phyloP scores from a whole-genome alignment of 2,329 filamentous ascomycete species.

The Trichophyton equinum region DNA sequence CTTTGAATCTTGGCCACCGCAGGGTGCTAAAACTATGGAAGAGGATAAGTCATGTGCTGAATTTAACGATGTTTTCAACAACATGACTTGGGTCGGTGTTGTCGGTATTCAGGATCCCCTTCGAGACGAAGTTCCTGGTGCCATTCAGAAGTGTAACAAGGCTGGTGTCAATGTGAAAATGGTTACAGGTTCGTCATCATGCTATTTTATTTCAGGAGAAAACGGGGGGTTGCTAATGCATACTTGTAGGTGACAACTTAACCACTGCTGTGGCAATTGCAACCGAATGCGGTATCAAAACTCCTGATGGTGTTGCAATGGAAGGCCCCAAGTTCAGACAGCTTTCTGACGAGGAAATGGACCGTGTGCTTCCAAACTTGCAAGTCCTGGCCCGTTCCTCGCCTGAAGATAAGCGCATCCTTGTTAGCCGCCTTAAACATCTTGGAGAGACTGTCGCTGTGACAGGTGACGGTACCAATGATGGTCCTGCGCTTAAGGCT shows the following conservation, averaged over 20 bases:
- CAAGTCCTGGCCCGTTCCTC: slow-evolving; percentile 54
- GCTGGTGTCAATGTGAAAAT: slow-evolving; percentile 62
- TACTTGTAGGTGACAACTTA: slow-evolving; percentile 46
- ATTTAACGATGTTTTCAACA: slow-evolving; percentile 55
- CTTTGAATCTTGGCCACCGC: slow-evolving; percentile 56
- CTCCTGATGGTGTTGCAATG: slow-evolving; percentile 49
- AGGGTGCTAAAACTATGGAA: slow-evolving; percentile 41
- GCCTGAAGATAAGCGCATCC: slow-evolving; percentile 53
- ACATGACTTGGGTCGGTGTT: slow-evolving; percentile 61
- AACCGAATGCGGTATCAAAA: slow-evolving; percentile 57
- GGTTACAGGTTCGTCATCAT: slow-evolving; percentile 43
- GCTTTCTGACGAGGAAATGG: slow-evolving; percentile 47
- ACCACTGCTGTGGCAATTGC: slow-evolving; percentile 63
- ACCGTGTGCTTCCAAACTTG: slow-evolving; percentile 45
- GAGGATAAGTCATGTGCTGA: slow-evolving; percentile 51
- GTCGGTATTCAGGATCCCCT: slow-evolving; percentile 67
- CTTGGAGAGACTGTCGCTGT: slow-evolving; percentile 50
- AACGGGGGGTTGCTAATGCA: neutral
- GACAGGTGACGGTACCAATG: slow-evolving; percentile 56
- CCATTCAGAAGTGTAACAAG: slow-evolving; percentile 53
- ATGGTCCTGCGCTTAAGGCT: slow-evolving; percentile 52
- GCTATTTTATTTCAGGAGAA: neutral
- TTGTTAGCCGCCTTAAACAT: slow-evolving; percentile 50
- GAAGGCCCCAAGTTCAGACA: slow-evolving; percentile 56
- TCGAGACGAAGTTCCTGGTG: slow-evolving; percentile 52